phyloP scores from a whole-genome alignment of 2,329 filamentous ascomycete genomes.

The Epichloe uncinata region DNA sequence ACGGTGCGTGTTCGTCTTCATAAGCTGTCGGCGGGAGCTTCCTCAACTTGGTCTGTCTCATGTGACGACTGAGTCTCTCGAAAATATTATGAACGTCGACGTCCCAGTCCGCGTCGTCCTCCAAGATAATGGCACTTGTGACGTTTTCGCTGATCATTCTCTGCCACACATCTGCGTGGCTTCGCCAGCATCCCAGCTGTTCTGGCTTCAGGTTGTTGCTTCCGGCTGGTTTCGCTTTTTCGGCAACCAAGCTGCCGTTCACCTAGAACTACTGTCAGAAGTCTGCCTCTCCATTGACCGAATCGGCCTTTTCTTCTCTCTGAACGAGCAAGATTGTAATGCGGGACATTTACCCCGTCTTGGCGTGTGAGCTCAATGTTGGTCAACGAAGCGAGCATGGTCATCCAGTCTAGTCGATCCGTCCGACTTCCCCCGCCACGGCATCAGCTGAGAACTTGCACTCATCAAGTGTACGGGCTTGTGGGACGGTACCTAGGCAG shows the following conservation, averaged over 20 bases:
- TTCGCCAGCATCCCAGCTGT: constrained; percentile 1
- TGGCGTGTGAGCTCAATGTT: neutral
- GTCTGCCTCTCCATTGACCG: neutral
- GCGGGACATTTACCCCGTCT: neutral
- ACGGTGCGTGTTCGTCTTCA: neutral
- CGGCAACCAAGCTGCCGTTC: neutral
- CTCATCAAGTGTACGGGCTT: neutral
- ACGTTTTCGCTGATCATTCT: constrained; percentile 1
- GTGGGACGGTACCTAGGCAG: neutral
- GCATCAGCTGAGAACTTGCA: neutral
- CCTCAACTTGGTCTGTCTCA: neutral
- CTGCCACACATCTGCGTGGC: constrained; percentile 1
- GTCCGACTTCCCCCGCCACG: neutral
- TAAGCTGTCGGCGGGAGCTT: neutral
- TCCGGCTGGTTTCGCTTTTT: neutral
- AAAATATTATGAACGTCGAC: neutral
- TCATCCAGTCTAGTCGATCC: constrained; percentile 3
- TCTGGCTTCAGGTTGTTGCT: neutral
- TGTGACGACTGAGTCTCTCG: neutral
- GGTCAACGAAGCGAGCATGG: neutral
- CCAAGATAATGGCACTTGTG: constrained; percentile 1
- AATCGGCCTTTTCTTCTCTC: no score
- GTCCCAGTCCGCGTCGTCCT: constrained; percentile 3
- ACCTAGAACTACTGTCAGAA: neutral
- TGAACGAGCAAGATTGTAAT: neutral